Evolutionary conservation across 1,139 yeast genomes (phyloP).

Genomic region (Lodderomyces pseudojiufengensis): DNA sequence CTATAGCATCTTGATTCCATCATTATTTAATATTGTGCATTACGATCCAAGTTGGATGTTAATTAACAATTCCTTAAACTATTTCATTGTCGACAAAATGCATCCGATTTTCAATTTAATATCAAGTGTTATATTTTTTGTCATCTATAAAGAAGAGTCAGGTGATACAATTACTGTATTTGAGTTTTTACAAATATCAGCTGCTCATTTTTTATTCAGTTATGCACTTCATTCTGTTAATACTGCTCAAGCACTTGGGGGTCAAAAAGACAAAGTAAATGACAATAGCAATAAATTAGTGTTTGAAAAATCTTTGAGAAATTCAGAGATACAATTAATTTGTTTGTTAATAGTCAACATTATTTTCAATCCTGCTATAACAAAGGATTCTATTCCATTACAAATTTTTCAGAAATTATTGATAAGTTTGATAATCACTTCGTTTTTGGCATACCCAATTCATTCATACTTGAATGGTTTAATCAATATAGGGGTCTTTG

Average conservation of each 20-base stretch:
- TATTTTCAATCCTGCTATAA: conserved; percentile 23
- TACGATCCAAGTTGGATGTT: conserved; percentile 24
- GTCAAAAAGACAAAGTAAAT: conserved; percentile 7
- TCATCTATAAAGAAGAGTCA: conserved; percentile 25
- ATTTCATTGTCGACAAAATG: conserved; percentile 32
- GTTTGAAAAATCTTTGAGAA: conserved; percentile 24
- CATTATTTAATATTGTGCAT: conserved; percentile 21
- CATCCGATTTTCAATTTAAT: conserved; percentile 28
- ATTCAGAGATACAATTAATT: conserved; percentile 37
- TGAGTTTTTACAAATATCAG: conserved; percentile 22
- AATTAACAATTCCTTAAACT: conserved; percentile 35
- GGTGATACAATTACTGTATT: conserved; percentile 15
- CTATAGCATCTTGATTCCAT: conserved; percentile 34
- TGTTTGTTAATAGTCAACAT: conserved; percentile 28
- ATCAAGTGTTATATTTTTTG: conserved; percentile 28
- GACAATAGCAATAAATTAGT: conserved; percentile 12
- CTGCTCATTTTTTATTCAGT: conserved; percentile 24
- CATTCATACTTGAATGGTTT: conserved; percentile 9
- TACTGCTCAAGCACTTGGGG: conserved; percentile 7
- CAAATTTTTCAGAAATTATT: conserved; percentile 35
- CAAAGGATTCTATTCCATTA: conserved; percentile 20
- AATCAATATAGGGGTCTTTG: conserved; percentile 16
- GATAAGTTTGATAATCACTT: conserved; percentile 20
- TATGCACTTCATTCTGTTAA: conserved; percentile 28
- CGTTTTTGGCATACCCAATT: conserved; percentile 22